Conservation (phyloP, 768 basidiomycete species). For the Candolleomyces aberdarensis region DNA sequence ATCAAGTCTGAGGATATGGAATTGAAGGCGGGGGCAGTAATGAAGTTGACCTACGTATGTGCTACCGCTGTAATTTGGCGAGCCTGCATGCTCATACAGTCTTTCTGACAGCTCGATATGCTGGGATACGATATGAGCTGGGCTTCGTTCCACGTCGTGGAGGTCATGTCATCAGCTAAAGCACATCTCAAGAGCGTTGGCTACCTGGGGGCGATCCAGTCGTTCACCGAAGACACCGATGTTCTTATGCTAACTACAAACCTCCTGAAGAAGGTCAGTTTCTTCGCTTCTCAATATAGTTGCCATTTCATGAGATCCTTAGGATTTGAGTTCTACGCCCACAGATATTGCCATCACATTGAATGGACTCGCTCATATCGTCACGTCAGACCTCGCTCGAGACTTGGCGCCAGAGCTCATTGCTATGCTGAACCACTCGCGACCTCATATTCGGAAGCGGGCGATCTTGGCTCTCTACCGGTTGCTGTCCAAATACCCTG, state of each 20-base stretch:
- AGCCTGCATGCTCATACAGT: slow-evolving; percentile 4
- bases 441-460: slow-evolving; percentile 84
- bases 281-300: slow-evolving; percentile 1
- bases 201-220: slow-evolving; percentile 89
- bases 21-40: slow-evolving; percentile 89
- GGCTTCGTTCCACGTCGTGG: slow-evolving; percentile 96
- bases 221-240: slow-evolving; percentile 92
- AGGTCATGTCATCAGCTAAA: slow-evolving; percentile 94
- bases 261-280: slow-evolving; percentile 82
- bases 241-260: slow-evolving; percentile 98
- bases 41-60: slow-evolving; percentile 96
- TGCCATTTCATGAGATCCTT: slow-evolving; percentile 20
- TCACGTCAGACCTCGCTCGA: slow-evolving; percentile 85
- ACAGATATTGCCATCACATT: slow-evolving; percentile 73
- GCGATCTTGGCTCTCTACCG: slow-evolving; percentile 84
- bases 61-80: neutral
- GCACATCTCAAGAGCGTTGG: slow-evolving; percentile 94
- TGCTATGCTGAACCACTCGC: slow-evolving; percentile 86
- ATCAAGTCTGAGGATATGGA: slow-evolving; percentile 95
- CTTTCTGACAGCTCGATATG: slow-evolving; percentile 81
- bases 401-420: slow-evolving; percentile 86
- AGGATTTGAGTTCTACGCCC: slow-evolving; percentile 82
- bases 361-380: slow-evolving; percentile 80
- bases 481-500: slow-evolving; percentile 78
- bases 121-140: slow-evolving; percentile 91